A percentile compares a stretch with the other conserved stretches of the same genome.
Evolutionary conservation across 129 eudicot genomes (phyloP).

Genomic region (Flaveria bidentis): DNA sequence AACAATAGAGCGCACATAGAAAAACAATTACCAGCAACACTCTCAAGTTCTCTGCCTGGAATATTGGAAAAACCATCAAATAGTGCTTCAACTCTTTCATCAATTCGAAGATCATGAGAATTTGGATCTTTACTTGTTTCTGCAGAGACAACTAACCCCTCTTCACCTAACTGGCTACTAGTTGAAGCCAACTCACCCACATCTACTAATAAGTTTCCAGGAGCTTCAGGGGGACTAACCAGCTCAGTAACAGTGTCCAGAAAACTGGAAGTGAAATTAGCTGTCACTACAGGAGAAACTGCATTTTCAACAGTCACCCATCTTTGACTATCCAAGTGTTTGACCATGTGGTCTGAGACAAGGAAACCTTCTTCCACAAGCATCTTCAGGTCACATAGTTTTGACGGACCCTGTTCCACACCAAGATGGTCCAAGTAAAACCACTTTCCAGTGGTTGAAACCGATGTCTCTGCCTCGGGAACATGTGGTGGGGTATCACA

Average conservation of each 20-base stretch:
- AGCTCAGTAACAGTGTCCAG: slow-evolving; percentile 67
- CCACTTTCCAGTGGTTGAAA: slow-evolving; percentile 72
- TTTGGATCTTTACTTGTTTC: slow-evolving; percentile 38
- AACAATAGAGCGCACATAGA: background rate
- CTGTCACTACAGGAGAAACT: slow-evolving; percentile 72
- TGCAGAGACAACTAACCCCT: slow-evolving; percentile 27
- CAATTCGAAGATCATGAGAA: slow-evolving; percentile 51
- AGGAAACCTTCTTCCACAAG: slow-evolving; percentile 78
- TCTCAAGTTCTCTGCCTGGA: slow-evolving; percentile 86
- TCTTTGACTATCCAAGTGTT: slow-evolving; percentile 80
- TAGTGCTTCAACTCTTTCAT: slow-evolving; percentile 77
- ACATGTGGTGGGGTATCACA: slow-evolving; percentile 98
- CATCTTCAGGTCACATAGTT: slow-evolving; percentile 64
- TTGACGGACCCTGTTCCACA: slow-evolving; percentile 76
- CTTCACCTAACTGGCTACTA: slow-evolving; percentile 39
- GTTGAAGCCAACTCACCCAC: slow-evolving; percentile 43
- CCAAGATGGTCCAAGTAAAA: slow-evolving; percentile 80
- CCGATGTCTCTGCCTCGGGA: slow-evolving; percentile 42
- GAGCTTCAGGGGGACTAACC: slow-evolving; percentile 88
- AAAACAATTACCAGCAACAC: slow-evolving; percentile 56
- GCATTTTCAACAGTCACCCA: slow-evolving; percentile 98
- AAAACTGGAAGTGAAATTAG: slow-evolving; percentile 54
- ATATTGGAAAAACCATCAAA: slow-evolving; percentile 58
- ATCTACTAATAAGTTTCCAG: slow-evolving; percentile 76
- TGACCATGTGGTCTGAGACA: slow-evolving; percentile 81